These are phyloP conservation scores for Pisolithus thermaeus DNA, from an alignment of 1,284 basidiomycete species.

Conservation along the genomic window DNA sequence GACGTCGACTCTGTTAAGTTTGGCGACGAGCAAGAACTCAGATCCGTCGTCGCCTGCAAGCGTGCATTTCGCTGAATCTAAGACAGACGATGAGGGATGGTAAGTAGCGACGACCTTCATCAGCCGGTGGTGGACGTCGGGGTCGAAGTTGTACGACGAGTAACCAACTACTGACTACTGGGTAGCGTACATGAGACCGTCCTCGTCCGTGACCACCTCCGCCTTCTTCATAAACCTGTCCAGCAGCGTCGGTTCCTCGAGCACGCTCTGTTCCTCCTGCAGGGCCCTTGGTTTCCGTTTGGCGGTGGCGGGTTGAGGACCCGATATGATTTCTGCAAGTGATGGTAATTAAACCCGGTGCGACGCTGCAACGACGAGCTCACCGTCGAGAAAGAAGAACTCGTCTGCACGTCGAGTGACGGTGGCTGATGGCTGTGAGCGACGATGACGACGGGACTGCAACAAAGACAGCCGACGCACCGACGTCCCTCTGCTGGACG, in stretches of 20 bases:
- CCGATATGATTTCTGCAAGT: conserved; percentile 49
- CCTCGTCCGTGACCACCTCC: conserved; percentile 35
- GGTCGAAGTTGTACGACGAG: neutral
- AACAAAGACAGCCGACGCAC: conserved; percentile 33
- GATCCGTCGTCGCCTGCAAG: conserved; percentile 41
- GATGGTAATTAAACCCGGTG: conserved; percentile 2
- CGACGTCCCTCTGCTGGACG: conserved; percentile 65
- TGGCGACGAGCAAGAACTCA: conserved; percentile 64
- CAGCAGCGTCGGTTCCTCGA: conserved; percentile 34
- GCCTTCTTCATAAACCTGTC: conserved; percentile 38
- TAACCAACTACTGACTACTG: neutral
- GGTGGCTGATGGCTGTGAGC: conserved; percentile 36
- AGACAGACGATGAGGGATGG: conserved; percentile 58
- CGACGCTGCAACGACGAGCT: conserved; percentile 28
- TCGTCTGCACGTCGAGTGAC: conserved; percentile 64
- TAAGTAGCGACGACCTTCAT: conserved; percentile 73
- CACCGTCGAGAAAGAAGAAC: conserved; percentile 61
- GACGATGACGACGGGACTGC: neutral
- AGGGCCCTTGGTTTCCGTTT: conserved; percentile 38
- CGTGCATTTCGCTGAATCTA: conserved; percentile 55
- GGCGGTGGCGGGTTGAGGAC: conserved; percentile 31
- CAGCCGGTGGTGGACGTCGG: neutral
- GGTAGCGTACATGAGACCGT: conserved; percentile 34
- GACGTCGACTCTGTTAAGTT: conserved; percentile 57
- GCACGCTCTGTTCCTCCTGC: conserved; percentile 14